Evolutionary conservation across 495 filamentous ascomycete genomes (phyloP), one percentile per base, ranked within the genome.

Genomic region (Xylaria venustula): DNA sequence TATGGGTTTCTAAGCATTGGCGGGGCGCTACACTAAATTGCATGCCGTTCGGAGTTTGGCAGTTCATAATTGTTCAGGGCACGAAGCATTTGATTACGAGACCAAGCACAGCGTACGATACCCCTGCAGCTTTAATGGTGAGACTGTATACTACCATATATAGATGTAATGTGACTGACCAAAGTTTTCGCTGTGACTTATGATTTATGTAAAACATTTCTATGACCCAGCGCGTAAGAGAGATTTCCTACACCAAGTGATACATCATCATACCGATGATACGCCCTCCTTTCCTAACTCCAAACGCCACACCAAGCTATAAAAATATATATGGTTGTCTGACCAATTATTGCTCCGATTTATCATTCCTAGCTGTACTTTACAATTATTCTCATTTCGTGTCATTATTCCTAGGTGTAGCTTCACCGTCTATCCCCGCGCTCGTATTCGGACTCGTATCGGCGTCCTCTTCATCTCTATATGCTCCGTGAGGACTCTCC

Each of bases 401-500:
- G 19, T 30, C 26, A 9, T 25, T 48, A 34, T 28, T 23, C n/a
- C n/a, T 47, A 17, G 19, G 11, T 25, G 58, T 28, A 19, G 15
- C 58, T 26, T 53, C 48, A 9, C 47, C 26, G 5, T 53, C 34
- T 15, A 19, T n/a, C 48, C 40, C 48, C 7, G 37, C 6, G 37
- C 23, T 42, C 51, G 51, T 25, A 46, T 41, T 28, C 40, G 40
- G 37, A 36, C 36, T 46, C 26, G 26, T 46, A 46, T 60, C 48
- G 7, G 22, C 19, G 19, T 51, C 59, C 12, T 65, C 66, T 19
- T 73, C 71, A n/a, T 79, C 77, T 8, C 64, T 60, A 40, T 80
- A 78, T 28, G 72, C 72, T 20, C 66, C 74, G 7, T 79, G 79
- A 23, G 79, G 71, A 26, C 77, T 78, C 36, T 74, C 73, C 19